Conservation (phyloP, 306 rosid genomes). For the Glycine soja region DNA sequence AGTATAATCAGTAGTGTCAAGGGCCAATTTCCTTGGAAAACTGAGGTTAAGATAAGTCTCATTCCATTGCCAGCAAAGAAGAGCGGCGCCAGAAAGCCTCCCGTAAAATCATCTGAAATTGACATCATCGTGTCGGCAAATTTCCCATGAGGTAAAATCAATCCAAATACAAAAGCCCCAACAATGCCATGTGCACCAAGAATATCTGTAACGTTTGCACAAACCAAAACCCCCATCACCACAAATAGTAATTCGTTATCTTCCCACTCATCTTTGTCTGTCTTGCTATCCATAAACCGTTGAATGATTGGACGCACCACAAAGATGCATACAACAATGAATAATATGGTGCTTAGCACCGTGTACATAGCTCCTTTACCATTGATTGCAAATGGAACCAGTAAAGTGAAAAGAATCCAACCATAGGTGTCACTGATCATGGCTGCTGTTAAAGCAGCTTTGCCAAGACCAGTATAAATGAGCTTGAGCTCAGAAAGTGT, state of each 20-base stretch:
- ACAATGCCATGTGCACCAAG: conserved; percentile 53
- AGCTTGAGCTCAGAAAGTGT: conserved; percentile 57
- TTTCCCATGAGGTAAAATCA: conserved; percentile 56
- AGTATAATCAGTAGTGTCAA: neutral
- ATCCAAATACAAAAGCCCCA: conserved; percentile 60
- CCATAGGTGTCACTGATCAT: conserved; percentile 50
- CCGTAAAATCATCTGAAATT: conserved; percentile 45
- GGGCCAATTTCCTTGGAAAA: conserved; percentile 5
- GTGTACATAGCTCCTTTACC: neutral
- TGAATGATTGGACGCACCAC: conserved; percentile 43
- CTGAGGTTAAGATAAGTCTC: neutral
- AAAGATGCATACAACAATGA: conserved; percentile 36
- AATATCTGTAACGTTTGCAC: conserved; percentile 45
- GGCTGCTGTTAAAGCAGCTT: conserved; percentile 43
- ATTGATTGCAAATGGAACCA: conserved; percentile 45
- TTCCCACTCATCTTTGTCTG: conserved; percentile 41
- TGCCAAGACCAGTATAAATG: conserved; percentile 53
- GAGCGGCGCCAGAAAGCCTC: conserved; percentile 35
- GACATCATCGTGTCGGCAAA: conserved; percentile 44
- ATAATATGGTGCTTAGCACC: neutral
- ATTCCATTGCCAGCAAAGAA: conserved; percentile 47
- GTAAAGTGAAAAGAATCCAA: conserved; percentile 54
- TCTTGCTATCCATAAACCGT: conserved; percentile 15
- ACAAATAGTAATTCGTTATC: conserved; percentile 42
- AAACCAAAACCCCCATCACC: conserved; percentile 39